Evolutionary conservation across 2,329 filamentous ascomycete species (phyloP).

Genomic region (Microsporum audouinii): DNA sequence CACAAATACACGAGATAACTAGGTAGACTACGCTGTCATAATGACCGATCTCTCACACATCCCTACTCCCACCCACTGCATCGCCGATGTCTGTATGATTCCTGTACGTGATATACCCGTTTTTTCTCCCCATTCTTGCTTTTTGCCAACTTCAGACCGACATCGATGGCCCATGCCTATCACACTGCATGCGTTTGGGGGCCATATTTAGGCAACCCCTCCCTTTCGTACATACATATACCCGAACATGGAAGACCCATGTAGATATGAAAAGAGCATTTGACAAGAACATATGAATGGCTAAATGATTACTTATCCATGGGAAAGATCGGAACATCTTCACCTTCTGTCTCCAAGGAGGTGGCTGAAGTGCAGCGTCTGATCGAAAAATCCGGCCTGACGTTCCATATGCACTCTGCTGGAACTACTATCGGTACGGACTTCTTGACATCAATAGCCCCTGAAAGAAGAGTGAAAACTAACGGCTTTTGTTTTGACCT

Average conservation of each 20-base stretch:
- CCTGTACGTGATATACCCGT: constrained; percentile 44
- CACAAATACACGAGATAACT: background rate
- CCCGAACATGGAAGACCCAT: background rate
- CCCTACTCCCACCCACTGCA: constrained; percentile 60
- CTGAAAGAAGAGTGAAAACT: background rate
- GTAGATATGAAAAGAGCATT: background rate
- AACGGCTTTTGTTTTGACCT: background rate
- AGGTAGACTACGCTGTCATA: background rate
- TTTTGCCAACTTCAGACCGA: constrained; percentile 2
- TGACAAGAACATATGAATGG: background rate
- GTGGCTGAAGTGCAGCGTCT: constrained; percentile 81
- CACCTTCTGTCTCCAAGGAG: constrained; percentile 64
- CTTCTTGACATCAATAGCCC: background rate
- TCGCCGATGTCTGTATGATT: constrained; percentile 84
- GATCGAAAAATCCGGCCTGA: constrained; percentile 66
- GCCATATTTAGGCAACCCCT: background rate
- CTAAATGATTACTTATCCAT: background rate
- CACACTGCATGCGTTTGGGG: background rate
- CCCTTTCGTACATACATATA: background rate
- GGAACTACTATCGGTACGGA: constrained; percentile 78
- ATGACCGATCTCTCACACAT: constrained; percentile 14
- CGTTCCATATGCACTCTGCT: constrained; percentile 82
- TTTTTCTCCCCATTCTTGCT: background rate
- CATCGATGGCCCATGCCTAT: background rate
- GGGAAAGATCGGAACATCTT: constrained; percentile 63